Percentiles rank a stretch among this genome's conserved stretches.
These are phyloP conservation scores for Soucietia sequanensis DNA, from an alignment of 805 yeast genomes.

Conservation along the genomic window DNA sequence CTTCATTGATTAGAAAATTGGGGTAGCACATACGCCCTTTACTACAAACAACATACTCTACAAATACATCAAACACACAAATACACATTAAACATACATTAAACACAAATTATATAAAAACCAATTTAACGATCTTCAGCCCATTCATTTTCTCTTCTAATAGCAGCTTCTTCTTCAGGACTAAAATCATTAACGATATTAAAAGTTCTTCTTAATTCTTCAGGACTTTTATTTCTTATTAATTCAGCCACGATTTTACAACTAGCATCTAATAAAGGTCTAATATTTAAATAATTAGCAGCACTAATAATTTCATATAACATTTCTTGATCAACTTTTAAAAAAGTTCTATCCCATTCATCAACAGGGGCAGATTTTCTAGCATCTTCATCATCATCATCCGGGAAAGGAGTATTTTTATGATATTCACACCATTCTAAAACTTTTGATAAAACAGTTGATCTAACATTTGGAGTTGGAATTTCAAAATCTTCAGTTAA, in stretches of 20 bases:
- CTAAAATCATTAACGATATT: slow-evolving; percentile 80
- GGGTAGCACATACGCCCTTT: too few species aligned
- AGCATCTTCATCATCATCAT: slow-evolving; percentile 78
- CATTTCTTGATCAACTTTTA: slow-evolving; percentile 92
- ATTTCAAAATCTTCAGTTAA: slow-evolving; percentile 73
- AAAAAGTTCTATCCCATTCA: slow-evolving; percentile 93
- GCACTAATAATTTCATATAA: slow-evolving; percentile 76
- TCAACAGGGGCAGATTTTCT: slow-evolving; percentile 89
- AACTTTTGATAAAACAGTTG: slow-evolving; percentile 85
- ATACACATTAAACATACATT: background rate
- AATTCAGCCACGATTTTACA: slow-evolving; percentile 81
- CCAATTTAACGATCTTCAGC: slow-evolving; percentile 71
- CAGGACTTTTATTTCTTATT: slow-evolving; percentile 79
- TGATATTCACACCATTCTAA: slow-evolving; percentile 97
- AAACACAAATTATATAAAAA: too few species aligned
- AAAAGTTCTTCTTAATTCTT: slow-evolving; percentile 75
- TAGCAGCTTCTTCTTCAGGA: slow-evolving; percentile 86
- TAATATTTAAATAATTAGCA: slow-evolving; percentile 75
- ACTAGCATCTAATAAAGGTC: slow-evolving; percentile 73
- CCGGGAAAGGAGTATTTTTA: slow-evolving; percentile 73
- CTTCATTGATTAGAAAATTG: too few species aligned
- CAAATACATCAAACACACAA: too few species aligned
- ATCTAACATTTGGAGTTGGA: slow-evolving; percentile 88
- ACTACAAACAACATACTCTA: too few species aligned
- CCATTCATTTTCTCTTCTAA: slow-evolving; percentile 87